Percentiles rank a stretch among this genome's conserved stretches.
phyloP scores from a whole-genome alignment of 495 filamentous ascomycete species.

The Durotheca rogersii region DNA sequence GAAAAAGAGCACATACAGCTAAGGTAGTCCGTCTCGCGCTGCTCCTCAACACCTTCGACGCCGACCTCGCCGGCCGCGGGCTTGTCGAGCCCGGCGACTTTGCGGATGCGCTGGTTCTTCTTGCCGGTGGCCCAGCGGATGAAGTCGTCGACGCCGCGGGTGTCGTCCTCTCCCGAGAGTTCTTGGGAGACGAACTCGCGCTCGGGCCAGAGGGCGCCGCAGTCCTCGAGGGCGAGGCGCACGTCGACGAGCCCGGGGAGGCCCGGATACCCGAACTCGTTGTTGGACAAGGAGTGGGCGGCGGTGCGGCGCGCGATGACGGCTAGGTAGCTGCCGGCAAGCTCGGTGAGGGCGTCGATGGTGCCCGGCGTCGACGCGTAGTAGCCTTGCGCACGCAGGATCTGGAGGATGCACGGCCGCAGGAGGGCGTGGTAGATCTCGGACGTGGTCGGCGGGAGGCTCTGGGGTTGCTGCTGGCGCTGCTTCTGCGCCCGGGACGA shows the following conservation, averaged over 20 bases:
- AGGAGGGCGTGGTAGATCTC: slow-evolving; percentile 62
- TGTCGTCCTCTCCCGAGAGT: slow-evolving; percentile 60
- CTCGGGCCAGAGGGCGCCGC: slow-evolving; percentile 64
- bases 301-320: slow-evolving; percentile 66
- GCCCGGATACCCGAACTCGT: slow-evolving; percentile 31
- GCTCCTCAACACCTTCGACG: slow-evolving; percentile 35
- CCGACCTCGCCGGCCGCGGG: slow-evolving; percentile 21
- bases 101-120: slow-evolving; percentile 66
- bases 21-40: slow-evolving; percentile 66
- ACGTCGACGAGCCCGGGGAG: slow-evolving; percentile 68
- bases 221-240: slow-evolving; percentile 76
- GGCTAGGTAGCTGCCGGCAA: slow-evolving; percentile 71
- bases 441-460: slow-evolving; percentile 3
- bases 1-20: slow-evolving; percentile 48
- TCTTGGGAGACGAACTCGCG: slow-evolving; percentile 26
- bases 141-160: slow-evolving; percentile 70
- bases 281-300: slow-evolving; percentile 54
- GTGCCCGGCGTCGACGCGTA: slow-evolving; percentile 72
- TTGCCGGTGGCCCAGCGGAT: slow-evolving; percentile 70
- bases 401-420: slow-evolving; percentile 78
- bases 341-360: slow-evolving; percentile 73
- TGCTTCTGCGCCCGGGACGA: neutral
- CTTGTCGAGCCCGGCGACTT: slow-evolving; percentile 57
- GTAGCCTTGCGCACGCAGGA: slow-evolving; percentile 84
- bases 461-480: neutral